Conservation (phyloP, 2,329 filamentous ascomycete species). For the Amylocarpus encephaloides region DNA sequence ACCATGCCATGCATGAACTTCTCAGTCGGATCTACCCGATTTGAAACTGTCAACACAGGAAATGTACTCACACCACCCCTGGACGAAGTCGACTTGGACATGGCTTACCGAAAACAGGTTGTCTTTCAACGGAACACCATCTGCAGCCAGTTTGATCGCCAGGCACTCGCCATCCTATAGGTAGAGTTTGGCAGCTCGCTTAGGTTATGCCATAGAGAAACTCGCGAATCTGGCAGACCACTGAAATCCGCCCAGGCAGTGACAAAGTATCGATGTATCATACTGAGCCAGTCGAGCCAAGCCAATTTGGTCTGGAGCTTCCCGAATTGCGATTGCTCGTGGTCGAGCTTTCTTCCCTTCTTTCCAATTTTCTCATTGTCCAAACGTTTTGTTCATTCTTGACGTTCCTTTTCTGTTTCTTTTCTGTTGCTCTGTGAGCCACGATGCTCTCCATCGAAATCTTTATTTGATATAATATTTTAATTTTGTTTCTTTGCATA, state of each 20-base stretch:
- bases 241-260: background rate
- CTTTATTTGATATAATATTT: conserved; percentile 7
- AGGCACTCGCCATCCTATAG: conserved; percentile 10
- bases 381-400: conserved; percentile 6
- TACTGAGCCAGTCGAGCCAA: background rate
- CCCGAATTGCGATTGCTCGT: background rate
- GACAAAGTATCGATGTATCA: conserved; percentile 1
- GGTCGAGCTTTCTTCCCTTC: background rate
- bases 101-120: background rate
- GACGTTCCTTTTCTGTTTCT: conserved; percentile 5
- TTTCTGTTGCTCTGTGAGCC: conserved; percentile 18
- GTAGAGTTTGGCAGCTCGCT: conserved; percentile 13
- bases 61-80: conserved; percentile 7
- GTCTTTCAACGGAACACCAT: background rate
- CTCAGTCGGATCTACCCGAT: conserved; percentile 13
- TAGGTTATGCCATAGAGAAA: conserved; percentile 19
- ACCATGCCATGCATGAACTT: conserved; percentile 16
- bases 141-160: conserved; percentile 18
- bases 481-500: conserved; percentile 6
- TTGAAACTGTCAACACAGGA: conserved; percentile 16
- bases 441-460: conserved; percentile 17
- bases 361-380: conserved; percentile 1
- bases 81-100: conserved; percentile 3
- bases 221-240: conserved; percentile 7
- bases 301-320: no score